Conservation (phyloP, 805 yeast genomes). For the Lipomyces spencermartinsiae region DNA sequence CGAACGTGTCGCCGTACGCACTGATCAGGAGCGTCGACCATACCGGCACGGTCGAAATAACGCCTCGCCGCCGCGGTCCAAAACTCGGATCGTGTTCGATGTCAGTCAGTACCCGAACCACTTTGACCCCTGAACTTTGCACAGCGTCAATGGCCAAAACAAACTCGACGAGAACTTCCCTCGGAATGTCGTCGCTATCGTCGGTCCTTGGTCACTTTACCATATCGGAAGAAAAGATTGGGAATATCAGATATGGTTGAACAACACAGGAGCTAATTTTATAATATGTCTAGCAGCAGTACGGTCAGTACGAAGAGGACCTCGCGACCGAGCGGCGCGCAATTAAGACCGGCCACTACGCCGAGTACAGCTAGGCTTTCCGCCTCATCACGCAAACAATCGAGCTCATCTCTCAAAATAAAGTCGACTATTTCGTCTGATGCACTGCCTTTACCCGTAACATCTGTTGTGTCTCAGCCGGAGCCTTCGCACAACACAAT, state of each 20-base stretch:
- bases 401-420: neutral
- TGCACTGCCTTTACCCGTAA: neutral
- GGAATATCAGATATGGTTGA: neutral
- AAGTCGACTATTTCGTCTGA: neutral
- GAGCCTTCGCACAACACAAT: slow-evolving; percentile 23
- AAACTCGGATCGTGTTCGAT: no score
- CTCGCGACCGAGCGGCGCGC: neutral
- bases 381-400: neutral
- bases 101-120: no score
- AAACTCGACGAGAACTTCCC: neutral
- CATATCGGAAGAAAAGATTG: neutral
- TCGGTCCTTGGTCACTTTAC: neutral
- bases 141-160: neutral
- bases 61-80: slow-evolving; percentile 69
- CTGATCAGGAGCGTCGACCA: slow-evolving; percentile 68
- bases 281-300: neutral
- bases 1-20: slow-evolving; percentile 29
- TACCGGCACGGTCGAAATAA: slow-evolving; percentile 76
- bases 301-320: neutral
- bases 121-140: no score
- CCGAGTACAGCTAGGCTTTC: neutral
- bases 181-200: neutral
- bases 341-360: neutral
- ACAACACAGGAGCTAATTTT: neutral
- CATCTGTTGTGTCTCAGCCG: neutral